These are phyloP conservation scores for Naganishia kalamii DNA, from an alignment of 768 basidiomycete species.

Conservation along the genomic window DNA sequence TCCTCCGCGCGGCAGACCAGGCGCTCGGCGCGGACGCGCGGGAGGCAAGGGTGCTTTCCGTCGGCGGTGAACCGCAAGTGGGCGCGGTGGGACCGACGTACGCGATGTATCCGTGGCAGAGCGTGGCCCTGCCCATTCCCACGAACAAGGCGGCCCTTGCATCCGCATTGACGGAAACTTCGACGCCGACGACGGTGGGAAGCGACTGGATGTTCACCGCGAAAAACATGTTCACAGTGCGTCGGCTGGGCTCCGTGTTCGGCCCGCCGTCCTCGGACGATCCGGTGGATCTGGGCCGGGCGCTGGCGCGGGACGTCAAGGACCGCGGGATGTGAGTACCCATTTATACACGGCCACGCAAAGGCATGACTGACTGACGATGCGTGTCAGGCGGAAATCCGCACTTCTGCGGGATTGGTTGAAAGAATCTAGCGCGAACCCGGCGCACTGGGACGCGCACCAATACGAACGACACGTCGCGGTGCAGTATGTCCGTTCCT, in stretches of 20 bases:
- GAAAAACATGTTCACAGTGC: neutral
- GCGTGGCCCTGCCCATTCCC: neutral
- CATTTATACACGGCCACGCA: neutral
- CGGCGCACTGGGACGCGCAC: neutral
- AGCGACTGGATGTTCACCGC: neutral
- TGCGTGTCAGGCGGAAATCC: neutral
- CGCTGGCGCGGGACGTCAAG: neutral
- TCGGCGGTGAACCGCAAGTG: neutral
- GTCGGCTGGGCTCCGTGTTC: neutral
- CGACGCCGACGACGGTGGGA: neutral
- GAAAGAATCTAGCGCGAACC: neutral
- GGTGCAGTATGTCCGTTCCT: neutral
- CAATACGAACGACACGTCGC: neutral
- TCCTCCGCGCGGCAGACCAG: neutral
- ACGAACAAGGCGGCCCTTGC: neutral
- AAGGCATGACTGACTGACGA: neutral
- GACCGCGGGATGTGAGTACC: neutral
- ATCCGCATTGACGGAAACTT: neutral
- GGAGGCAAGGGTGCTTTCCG: neutral
- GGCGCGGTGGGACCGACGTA: neutral
- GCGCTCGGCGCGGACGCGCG: neutral
- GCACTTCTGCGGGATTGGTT: neutral
- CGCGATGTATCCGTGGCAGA: neutral
- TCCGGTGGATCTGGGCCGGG: neutral
- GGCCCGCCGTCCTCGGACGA: neutral